Base-by-base conservation (phyloP, 345 rosid species). In the Salix exigua region DNA sequence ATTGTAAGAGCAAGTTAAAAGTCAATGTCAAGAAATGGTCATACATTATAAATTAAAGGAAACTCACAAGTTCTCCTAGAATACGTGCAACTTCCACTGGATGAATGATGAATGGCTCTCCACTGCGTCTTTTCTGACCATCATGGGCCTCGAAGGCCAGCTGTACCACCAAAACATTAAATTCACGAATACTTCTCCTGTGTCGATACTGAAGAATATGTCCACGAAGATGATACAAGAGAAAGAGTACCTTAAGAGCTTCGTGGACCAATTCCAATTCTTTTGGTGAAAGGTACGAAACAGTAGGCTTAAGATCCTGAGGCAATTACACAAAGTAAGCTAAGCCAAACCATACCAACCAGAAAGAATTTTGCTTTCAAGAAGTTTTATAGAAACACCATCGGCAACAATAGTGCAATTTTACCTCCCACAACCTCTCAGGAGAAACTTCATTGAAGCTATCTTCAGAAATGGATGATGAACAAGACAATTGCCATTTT, bases 51-150 rank as follows among this genome's bases (percentile, higher is more conserved):
- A 38, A 61, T 70, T 76, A 38, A 42, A 66, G 68, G 63, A 23
- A 77, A 86, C 97, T 88, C 85, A 96, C 99, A 86, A 92, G 97
- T 86, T 96, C 97, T 79, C 99, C 99, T 61, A 96, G 89, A 83
- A 96, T 96, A 38, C 88, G 89, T 68, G 99, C 99, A 83, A 96
- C 99, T 86, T 91, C 99, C 78, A 96, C 96, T 1, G 99, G 99
- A 89, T 96, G 98, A 84, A 92, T 87, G 79, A 96, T 96, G 81
- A 96, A 96, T 19, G 99, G 97, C 68, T 96, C 99, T 71, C 99
- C 99, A 86, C 99, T 96, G 81, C 96, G 96, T 77, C 98, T 88
- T 80, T 80, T 96, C 81, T 93, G 99, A 86, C 99, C 99, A 82
- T 93, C 83, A 84, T 96, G 99, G 46, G 99, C 99, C 88, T 89